Base-by-base conservation (phyloP, 148 eudicot species). In the Spergularia bocconei region DNA sequence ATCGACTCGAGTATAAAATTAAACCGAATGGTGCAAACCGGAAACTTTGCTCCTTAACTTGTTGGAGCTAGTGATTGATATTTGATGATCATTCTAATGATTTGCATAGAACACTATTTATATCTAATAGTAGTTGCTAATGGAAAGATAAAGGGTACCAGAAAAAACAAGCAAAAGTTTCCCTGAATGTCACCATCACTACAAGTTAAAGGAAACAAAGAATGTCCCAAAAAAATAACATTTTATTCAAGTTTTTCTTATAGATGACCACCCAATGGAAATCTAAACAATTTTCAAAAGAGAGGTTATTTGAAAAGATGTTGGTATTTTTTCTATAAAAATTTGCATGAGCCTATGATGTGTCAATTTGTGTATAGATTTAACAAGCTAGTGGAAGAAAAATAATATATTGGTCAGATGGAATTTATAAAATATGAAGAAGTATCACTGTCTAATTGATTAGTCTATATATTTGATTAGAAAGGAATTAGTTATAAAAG, bases 191-290 rank as follows among this genome's bases (percentile, higher is more conserved):
- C 77, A 56, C 71, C 44, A 73, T 73, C 75, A 75, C 7, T 19
- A 63, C 69, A 75, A 68, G 9, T 36, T 60, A 23, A 69, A 19
- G 21, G 70, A 66, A 57, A 67, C 54, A 67, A 75, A 63, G 60
- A 73, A 73, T 73, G 59, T 62, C 50, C 63, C 66, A 72, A 68
- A 68, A 21, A 13, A 21, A 13, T 20, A 11, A 14, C 11, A 3
- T 3, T 9, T 44, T 23, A 13, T 25, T 63, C 11, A 72, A 67
- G 62, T 75, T 74, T 79, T 51, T 69, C 55, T 58, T 72, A 57
- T 79, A 25, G 82, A 75, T 74, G 56, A 79, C 78, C 78, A 74
- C 75, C 78, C 78, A 74, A 69, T 69, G 20, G 57, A 5, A 41
- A 74, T 47, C 52, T 15, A 61, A 41, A 51, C 56, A 13, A 67